phyloP scores from a whole-genome alignment of 2,329 filamentous ascomycete genomes.

The Monosporascus sp. region DNA sequence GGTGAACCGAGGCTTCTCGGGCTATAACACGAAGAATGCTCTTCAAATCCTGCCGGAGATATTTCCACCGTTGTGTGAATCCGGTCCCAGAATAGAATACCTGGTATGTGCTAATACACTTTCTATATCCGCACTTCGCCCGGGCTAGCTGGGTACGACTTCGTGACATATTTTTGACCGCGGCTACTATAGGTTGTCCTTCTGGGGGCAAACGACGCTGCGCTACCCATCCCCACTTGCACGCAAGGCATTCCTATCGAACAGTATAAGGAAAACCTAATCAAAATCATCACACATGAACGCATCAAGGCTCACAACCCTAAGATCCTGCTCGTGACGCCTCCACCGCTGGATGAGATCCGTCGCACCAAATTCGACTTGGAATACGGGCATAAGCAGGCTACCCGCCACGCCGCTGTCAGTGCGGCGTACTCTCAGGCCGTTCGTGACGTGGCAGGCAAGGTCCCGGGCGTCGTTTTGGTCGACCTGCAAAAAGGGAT shows the following conservation, averaged over 20 bases:
- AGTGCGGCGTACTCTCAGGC: slow-evolving; percentile 53
- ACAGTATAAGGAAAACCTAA: slow-evolving; percentile 68
- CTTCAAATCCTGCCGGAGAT: slow-evolving; percentile 64
- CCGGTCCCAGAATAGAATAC: slow-evolving; percentile 58
- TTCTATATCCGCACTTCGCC: background rate
- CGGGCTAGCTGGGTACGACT: background rate
- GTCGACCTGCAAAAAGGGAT: slow-evolving; percentile 77
- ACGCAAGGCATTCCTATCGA: slow-evolving; percentile 75
- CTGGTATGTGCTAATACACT: slow-evolving; percentile 43
- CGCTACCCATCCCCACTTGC: slow-evolving; percentile 55
- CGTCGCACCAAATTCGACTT: slow-evolving; percentile 47
- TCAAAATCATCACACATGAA: slow-evolving; percentile 66
- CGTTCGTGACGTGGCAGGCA: slow-evolving; percentile 62
- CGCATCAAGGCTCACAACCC: slow-evolving; percentile 64
- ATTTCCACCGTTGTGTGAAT: slow-evolving; percentile 59
- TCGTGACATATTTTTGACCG: slow-evolving; percentile 2
- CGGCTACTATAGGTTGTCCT: slow-evolving; percentile 57
- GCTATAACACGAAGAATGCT: slow-evolving; percentile 77
- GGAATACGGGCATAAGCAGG: slow-evolving; percentile 37
- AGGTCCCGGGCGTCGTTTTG: slow-evolving; percentile 61
- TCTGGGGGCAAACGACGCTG: slow-evolving; percentile 88
- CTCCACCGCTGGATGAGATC: slow-evolving; percentile 78
- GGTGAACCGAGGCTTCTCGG: slow-evolving; percentile 80
- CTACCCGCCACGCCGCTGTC: slow-evolving; percentile 41
- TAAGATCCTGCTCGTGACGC: slow-evolving; percentile 71